Conservation (phyloP, 164 flowering plant species). For the Macadamia integrifolia region DNA sequence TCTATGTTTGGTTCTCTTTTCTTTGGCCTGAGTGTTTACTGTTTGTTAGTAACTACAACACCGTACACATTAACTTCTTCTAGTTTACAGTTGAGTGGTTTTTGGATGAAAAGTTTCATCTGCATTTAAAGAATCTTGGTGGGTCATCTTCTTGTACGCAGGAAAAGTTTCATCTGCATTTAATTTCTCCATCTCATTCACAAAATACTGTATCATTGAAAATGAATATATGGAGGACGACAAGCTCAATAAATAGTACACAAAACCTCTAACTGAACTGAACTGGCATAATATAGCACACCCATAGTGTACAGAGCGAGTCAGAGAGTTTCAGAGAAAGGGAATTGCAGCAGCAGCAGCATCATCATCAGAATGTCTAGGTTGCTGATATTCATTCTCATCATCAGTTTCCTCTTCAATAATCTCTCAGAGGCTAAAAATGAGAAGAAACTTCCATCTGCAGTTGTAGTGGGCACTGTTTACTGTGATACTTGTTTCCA, state of each 20-base stretch:
- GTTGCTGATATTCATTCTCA: conserved; percentile 22
- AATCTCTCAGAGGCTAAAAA: conserved; percentile 31
- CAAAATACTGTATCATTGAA: background rate
- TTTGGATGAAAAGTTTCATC: conserved; percentile 25
- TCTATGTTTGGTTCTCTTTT: too few relatives aligned
- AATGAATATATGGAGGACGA: background rate
- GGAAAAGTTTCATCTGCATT: background rate
- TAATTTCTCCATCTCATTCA: background rate
- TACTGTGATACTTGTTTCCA: conserved; percentile 78
- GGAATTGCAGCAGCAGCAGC: background rate
- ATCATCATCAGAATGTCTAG: conserved; percentile 20
- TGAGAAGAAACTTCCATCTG: conserved; percentile 43
- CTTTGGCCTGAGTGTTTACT: too few relatives aligned
- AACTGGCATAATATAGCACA: conserved; percentile 1
- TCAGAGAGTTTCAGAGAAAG: conserved; percentile 8
- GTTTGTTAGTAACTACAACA: background rate
- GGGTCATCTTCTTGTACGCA: conserved; percentile 7
- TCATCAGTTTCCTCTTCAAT: conserved; percentile 21
- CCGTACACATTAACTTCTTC: conserved; percentile 22
- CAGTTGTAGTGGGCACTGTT: conserved; percentile 68
- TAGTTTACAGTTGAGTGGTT: conserved; percentile 41
- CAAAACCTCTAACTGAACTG: background rate
- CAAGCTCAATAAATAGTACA: background rate
- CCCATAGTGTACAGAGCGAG: background rate
- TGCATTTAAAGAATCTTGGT: conserved; percentile 21